Base-by-base conservation (phyloP, 2,329 filamentous ascomycete species). In the Epichloe hybrida region DNA sequence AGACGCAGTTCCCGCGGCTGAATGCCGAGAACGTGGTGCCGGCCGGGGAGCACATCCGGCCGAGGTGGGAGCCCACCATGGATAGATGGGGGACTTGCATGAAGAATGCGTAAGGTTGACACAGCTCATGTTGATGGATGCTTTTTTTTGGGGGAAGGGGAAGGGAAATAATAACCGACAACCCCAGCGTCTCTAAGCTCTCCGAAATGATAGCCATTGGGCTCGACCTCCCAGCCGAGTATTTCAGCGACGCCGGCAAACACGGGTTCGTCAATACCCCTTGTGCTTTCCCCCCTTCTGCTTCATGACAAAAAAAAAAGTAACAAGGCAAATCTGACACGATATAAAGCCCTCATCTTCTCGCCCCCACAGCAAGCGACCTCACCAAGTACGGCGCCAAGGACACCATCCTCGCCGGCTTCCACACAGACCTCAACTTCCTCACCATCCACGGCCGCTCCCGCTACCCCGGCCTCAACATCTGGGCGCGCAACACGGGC, bases 341-440 rank as follows among this genome's bases (percentile, higher is more conserved):
- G n/a, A 31, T 37, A 17, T 5, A 39, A 46, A 77, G 76, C n/a
- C 77, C 78, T 3, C 78, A 81, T 56, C 72, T 81, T 44, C 74
- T 81, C 15, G 78, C 78, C 1, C 78, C 78, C 0, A 81, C 78
- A 1, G 76, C 78, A 1, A 80, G 77, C 0, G 75, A 81, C 59
- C 72, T 81, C 12, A 50, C 55, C 12, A 76, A 72, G 52, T 78
- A 80, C 65, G 75, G 74, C 45, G 46, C 62, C 3, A 66, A 69
- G 48, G 72, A 80, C 66, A 81, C 76, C 47, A 80, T 81, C 58
- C 72, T 81, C 15, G 78, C 78, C 15, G 78, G 78, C 39, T 81
- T 81, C 68, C 78, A 81, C 63, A 81, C 78, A 1, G 78, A 81
- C 59, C 75, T 81, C 52, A 81, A 81, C 70, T 81, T 81, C 62